A percentile compares a stretch with the other conserved stretches of the same genome.
Evolutionary conservation across 176 grass and related monocot species (phyloP).

Genomic region (Zea luxurians): DNA sequence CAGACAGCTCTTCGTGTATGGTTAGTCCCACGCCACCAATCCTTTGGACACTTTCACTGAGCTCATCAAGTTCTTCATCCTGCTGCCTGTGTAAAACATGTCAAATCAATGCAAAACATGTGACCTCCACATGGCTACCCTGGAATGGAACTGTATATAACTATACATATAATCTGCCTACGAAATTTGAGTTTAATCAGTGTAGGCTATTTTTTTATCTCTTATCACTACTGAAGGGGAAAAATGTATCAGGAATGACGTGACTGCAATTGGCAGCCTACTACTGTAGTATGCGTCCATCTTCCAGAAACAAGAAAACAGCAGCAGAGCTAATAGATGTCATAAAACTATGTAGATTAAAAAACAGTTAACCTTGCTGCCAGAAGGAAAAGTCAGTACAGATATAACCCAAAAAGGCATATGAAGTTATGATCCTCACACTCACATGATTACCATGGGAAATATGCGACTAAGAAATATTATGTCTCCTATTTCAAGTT

Average conservation of each 20-base stretch:
- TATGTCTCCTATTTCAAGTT: not conserved
- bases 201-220: not conserved
- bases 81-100: conserved; percentile 53
- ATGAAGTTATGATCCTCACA: not conserved
- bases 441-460: not conserved
- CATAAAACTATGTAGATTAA: not conserved
- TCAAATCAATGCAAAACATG: conserved; percentile 19
- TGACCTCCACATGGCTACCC: not conserved
- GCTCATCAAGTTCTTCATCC: conserved; percentile 97
- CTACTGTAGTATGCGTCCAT: not conserved
- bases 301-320: conserved; percentile 13
- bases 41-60: conserved; percentile 76
- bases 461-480: not conserved
- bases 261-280: no score
- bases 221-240: not conserved
- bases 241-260: not conserved
- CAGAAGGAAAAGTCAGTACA: conserved; percentile 35
- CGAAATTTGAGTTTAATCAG: not conserved
- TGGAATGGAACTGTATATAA: not conserved
- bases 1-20: conserved; percentile 86
- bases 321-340: not conserved
- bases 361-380: conserved; percentile 46
- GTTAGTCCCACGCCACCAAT: conserved; percentile 96
- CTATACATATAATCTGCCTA: not conserved
- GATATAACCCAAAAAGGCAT: not conserved